Evolutionary conservation across 495 filamentous ascomycete genomes (phyloP), one percentile per base, ranked within the genome.

Genomic region (Lasiosphaeris hirsuta): DNA sequence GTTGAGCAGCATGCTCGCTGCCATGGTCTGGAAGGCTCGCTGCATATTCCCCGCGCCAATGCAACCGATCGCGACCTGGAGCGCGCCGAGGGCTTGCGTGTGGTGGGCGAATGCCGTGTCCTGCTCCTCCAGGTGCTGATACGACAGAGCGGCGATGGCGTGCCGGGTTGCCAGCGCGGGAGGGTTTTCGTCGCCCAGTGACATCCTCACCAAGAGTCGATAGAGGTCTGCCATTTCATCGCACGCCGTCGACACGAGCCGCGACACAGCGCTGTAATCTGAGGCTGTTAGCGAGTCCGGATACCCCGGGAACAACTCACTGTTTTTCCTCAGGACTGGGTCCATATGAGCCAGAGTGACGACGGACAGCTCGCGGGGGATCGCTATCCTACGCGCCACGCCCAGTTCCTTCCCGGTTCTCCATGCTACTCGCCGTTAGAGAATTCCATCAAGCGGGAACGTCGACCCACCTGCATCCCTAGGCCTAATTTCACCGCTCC

Each of bases 1-100:
- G 45, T 58, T 62, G 15, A 65, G 53, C 14, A 65, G 54, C 59
- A 65, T 49, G 52, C 63, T 65, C 17, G 63, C 63, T 1, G 63
- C 63, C 39, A 65, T 58, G 37, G 56, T 14, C 51, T 56, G 63
- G 33, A 65, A 54, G 7, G 47, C 44, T 47, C 59, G 41, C 13
- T 40, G 23, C 10, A 45, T 14, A 4, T 51, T 36, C 1, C 30
- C 35, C 23, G 33, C 2, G 8, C 34, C 40, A 11, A 17, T 18
- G 7, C 41, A 38, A n/a, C 53, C 46, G 19, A 65, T 40, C 7
- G 55, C 51, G 8, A 18, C 23, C 38, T 61, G 56, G 10, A 65
- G 51, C 8, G 60, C 52, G 7, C 46, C 38, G n/a, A 65, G 37
- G 7, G 63, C 50, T n/a, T 45, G 38, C 4, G 23, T 42, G 15